Conservation (phyloP, 495 filamentous ascomycete genomes). For the Tuber umbilicatum region DNA sequence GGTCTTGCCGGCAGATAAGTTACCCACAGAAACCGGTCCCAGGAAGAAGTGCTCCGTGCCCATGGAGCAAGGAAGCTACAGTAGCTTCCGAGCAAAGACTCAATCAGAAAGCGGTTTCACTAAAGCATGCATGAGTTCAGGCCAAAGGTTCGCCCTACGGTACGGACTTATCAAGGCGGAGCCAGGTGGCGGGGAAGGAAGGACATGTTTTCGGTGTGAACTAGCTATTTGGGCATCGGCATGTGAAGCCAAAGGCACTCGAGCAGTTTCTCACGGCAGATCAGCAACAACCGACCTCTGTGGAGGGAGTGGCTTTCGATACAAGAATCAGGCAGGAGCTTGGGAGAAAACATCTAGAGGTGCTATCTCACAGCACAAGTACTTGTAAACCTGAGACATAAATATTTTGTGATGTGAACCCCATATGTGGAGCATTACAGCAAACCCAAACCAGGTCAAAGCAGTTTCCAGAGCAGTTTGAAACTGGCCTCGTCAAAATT, state of each 20-base stretch:
- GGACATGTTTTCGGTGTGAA: neutral
- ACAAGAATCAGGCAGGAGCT: conserved; percentile 25
- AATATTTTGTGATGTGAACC: neutral
- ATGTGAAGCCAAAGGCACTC: neutral
- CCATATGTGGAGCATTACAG: conserved; percentile 10
- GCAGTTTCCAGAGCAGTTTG: conserved; percentile 17
- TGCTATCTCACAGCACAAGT: conserved; percentile 28
- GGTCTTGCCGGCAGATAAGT: neutral
- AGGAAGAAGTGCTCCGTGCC: neutral
- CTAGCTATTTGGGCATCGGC: neutral
- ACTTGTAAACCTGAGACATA: conserved; percentile 18
- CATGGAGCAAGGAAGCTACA: neutral
- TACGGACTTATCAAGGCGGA: neutral
- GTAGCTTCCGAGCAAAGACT: neutral
- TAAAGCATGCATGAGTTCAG: too few species aligned
- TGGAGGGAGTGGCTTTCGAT: conserved; percentile 5
- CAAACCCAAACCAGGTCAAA: conserved; percentile 16
- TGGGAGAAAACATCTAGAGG: conserved; percentile 13
- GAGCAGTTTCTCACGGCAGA: conserved; percentile 11
- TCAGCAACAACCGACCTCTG: conserved; percentile 16
- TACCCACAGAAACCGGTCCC: neutral
- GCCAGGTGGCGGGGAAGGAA: neutral
- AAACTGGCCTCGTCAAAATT: neutral
- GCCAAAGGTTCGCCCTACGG: neutral
- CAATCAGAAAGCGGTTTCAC: neutral